Evolutionary conservation across 768 basidiomycete genomes (phyloP).

Genomic region (Glaciozyma martinii): DNA sequence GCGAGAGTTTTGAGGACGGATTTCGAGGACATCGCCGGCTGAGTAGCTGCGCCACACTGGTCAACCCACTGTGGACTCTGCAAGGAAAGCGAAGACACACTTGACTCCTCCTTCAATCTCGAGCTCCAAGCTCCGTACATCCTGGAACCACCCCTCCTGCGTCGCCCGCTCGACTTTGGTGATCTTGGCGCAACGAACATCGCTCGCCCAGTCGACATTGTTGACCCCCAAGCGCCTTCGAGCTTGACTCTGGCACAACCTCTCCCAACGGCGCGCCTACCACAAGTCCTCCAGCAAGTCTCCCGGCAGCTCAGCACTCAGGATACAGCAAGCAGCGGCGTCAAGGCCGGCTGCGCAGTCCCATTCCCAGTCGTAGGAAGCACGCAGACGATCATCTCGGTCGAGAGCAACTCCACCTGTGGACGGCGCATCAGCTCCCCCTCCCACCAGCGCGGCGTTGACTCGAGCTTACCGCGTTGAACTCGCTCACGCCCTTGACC

Average conservation of each 20-base stretch:
- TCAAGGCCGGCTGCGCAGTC: slow-evolving; percentile 68
- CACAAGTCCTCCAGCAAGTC: slow-evolving; percentile 68
- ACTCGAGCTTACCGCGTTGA: slow-evolving; percentile 35
- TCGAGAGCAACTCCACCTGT: slow-evolving; percentile 57
- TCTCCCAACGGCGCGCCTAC: slow-evolving; percentile 2
- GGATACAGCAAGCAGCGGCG: slow-evolving; percentile 63
- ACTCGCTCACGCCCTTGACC: slow-evolving; percentile 38
- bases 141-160: slow-evolving; percentile 75
- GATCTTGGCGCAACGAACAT: slow-evolving; percentile 12
- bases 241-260: background rate
- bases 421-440: background rate
- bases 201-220: slow-evolving; percentile 8
- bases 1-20: slow-evolving; percentile 58
- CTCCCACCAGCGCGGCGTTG: background rate
- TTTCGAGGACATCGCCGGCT: slow-evolving; percentile 72
- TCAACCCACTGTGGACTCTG: background rate
- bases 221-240: too few relatives aligned
- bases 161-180: slow-evolving; percentile 62
- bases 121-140: slow-evolving; percentile 82
- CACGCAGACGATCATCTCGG: slow-evolving; percentile 57
- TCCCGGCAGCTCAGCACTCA: slow-evolving; percentile 59
- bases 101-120: slow-evolving; percentile 48
- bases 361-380: slow-evolving; percentile 80
- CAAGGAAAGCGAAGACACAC: background rate
- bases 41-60: slow-evolving; percentile 48